These are phyloP conservation scores for Blastocystis hominis DNA, from an alignment of 352 stramenopile genomes.

Conservation along the genomic window DNA sequence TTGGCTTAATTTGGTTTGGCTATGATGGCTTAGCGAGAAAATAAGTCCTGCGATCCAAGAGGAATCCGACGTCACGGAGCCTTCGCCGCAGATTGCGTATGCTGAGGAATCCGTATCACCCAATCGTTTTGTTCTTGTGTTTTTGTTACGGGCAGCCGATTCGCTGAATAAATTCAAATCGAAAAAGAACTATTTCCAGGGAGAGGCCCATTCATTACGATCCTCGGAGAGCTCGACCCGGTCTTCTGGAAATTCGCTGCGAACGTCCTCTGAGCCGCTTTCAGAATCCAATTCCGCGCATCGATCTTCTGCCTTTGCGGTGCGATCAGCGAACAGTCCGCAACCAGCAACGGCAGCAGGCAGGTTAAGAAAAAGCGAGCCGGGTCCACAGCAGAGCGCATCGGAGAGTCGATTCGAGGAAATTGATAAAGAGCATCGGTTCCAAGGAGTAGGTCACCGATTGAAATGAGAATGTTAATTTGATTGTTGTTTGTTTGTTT, in stretches of 20 bases:
- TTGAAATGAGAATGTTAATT: background rate
- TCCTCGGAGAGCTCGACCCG: background rate
- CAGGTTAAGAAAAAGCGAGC: background rate
- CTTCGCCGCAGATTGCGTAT: background rate
- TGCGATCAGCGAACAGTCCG: background rate
- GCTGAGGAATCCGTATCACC: background rate
- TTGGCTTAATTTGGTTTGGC: background rate
- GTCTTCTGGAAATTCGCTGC: too few species aligned
- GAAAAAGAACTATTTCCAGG: conserved; percentile 21
- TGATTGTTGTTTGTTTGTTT: background rate
- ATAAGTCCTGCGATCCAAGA: background rate
- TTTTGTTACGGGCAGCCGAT: background rate
- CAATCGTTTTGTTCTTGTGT: background rate
- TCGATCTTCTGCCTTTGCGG: background rate
- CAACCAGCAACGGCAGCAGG: background rate
- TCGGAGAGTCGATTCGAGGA: conserved; percentile 5
- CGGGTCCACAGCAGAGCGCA: background rate
- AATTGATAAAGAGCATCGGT: conserved; percentile 10
- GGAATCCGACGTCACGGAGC: background rate
- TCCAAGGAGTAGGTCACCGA: background rate
- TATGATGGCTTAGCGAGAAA: background rate
- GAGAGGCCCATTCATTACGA: background rate
- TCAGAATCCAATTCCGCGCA: too few species aligned
- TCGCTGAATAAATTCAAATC: background rate
- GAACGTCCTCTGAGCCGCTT: too few species aligned